Evolutionary conservation across 805 yeast species (phyloP).

Genomic region (Lipomyces mesembrius): DNA sequence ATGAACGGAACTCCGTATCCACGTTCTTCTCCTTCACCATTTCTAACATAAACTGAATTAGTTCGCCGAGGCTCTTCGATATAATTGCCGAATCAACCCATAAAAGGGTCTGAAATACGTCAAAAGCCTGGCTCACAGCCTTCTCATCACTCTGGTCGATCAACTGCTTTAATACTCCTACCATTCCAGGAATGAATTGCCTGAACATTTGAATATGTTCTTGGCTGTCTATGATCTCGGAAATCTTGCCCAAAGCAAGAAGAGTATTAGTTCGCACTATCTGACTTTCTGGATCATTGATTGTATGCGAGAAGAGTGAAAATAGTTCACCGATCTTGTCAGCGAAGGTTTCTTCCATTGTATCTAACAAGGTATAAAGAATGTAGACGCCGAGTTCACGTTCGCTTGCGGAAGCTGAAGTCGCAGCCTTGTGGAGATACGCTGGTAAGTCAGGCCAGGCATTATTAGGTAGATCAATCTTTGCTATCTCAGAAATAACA

Average conservation of each 20-base stretch:
- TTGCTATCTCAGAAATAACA: conserved; percentile 84
- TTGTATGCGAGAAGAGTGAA: conserved; percentile 68
- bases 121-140: conserved; percentile 74
- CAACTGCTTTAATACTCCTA: conserved; percentile 76
- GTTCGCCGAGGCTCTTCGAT: conserved; percentile 71
- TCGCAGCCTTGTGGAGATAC: conserved; percentile 68
- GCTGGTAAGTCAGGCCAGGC: conserved; percentile 82
- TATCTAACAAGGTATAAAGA: conserved; percentile 76
- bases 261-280: conserved; percentile 84
- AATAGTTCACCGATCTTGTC: conserved; percentile 69
- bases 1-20: conserved; percentile 81
- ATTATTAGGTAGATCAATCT: conserved; percentile 66
- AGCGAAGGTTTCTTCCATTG: conserved; percentile 60
- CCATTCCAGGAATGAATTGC: conserved; percentile 75
- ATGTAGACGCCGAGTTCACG: conserved; percentile 86
- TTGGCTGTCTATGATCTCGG: conserved; percentile 57
- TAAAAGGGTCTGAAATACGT: conserved; percentile 79
- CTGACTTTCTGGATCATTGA: conserved; percentile 61
- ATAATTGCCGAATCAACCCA: conserved; percentile 76
- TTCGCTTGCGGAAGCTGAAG: conserved; percentile 58
- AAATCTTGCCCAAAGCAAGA: conserved; percentile 67
- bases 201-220: conserved; percentile 63
- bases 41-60: conserved; percentile 68
- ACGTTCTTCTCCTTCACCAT: conserved; percentile 65
- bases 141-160: conserved; percentile 72